phyloP scores from a whole-genome alignment of 805 yeast species.

The Barnettozyma botsteinii region DNA sequence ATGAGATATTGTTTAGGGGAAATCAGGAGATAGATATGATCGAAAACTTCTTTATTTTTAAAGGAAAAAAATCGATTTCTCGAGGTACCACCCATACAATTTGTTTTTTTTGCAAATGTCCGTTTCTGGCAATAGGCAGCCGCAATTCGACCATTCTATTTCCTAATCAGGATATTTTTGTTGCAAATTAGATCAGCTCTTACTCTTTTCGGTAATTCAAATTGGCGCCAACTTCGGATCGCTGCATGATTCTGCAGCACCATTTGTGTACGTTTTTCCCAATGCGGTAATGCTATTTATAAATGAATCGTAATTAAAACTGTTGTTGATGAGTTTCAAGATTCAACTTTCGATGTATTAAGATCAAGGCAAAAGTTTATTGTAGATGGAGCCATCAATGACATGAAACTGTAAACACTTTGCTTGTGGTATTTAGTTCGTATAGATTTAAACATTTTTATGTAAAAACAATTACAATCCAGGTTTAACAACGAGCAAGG shows the following conservation, averaged over 20 bases:
- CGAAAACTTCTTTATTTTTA: neutral
- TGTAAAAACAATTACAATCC: no score
- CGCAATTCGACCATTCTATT: neutral
- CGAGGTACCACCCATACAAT: neutral
- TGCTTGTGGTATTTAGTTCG: no score
- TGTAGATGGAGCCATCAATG: no score
- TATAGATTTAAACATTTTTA: no score
- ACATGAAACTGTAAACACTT: no score
- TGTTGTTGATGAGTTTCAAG: no score
- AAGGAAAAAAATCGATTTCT: neutral
- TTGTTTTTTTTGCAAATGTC: neutral
- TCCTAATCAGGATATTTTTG: neutral
- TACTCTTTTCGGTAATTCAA: neutral
- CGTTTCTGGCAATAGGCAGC: neutral
- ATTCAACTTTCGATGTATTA: no score
- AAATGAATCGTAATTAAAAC: no score
- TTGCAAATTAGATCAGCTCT: neutral
- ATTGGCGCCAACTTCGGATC: neutral
- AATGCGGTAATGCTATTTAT: neutral
- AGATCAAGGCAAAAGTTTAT: no score
- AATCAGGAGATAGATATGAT: neutral
- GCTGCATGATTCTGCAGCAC: neutral
- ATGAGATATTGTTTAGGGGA: neutral
- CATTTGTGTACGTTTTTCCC: neutral
- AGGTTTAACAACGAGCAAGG: no score